A percentile compares a stretch with the other conserved stretches of the same genome.
phyloP scores from a whole-genome alignment of 768 basidiomycete genomes.

The Agrocybe pediades region DNA sequence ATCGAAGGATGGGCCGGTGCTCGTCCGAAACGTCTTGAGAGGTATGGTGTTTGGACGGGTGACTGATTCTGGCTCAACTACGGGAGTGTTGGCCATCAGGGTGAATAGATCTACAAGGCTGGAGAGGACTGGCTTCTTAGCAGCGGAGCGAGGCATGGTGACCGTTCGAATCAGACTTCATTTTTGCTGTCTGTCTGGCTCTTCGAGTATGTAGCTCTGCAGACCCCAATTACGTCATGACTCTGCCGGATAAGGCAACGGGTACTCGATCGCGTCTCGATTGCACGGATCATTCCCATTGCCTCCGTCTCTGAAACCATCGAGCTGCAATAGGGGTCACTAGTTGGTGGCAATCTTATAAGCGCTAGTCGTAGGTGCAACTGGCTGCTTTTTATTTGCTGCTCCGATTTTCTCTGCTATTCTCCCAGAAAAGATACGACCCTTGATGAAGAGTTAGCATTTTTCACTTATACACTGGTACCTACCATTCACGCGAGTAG shows the following conservation, averaged over 20 bases:
- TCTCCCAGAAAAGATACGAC: no score
- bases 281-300: no score
- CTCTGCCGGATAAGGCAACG: not conserved
- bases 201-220: not conserved
- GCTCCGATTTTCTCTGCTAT: no score
- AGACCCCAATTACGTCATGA: not conserved
- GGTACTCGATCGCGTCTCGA: not conserved
- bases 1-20: slow-evolving; percentile 11
- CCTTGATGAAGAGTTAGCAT: no score
- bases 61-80: slow-evolving; percentile 28
- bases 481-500: no score
- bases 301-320: no score
- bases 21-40: slow-evolving; percentile 23
- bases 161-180: not conserved
- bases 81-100: slow-evolving; percentile 35
- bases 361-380: no score
- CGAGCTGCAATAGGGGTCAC: no score
- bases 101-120: slow-evolving; percentile 29
- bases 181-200: not conserved
- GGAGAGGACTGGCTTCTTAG: slow-evolving; percentile 18
- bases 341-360: no score
- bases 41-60: slow-evolving; percentile 21
- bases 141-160: not conserved
- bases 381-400: no score
- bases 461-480: no score